Percentiles rank a stretch among this genome's conserved stretches.
These are phyloP conservation scores for Penicillium coprophilum DNA, from an alignment of 495 filamentous ascomycete genomes.

Conservation along the genomic window DNA sequence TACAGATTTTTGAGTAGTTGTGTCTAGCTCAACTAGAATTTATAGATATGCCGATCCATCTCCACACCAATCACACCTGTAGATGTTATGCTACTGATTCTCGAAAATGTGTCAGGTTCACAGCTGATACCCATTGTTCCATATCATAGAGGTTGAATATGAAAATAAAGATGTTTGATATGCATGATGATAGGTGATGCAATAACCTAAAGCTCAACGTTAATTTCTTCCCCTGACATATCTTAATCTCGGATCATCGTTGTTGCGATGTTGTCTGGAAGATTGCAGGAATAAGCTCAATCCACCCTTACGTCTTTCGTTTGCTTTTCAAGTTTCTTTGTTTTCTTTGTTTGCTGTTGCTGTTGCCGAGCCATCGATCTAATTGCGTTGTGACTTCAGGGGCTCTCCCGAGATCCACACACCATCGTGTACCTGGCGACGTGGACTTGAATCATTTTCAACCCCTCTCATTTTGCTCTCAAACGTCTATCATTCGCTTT, in stretches of 20 bases:
- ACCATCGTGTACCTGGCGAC: conserved; percentile 16
- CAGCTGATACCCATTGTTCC: neutral
- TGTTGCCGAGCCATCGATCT: conserved; percentile 14
- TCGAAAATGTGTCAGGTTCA: neutral
- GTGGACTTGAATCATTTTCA: conserved; percentile 14
- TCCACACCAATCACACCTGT: conserved; percentile 4
- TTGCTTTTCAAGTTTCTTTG: conserved; percentile 16
- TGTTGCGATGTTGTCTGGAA: conserved; percentile 24
- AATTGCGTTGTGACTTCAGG: conserved; percentile 9
- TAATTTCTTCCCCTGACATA: conserved; percentile 19
- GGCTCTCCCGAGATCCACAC: conserved; percentile 7
- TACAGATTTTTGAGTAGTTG: too few species aligned
- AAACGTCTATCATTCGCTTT: conserved; percentile 6
- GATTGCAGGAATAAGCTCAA: conserved; percentile 17
- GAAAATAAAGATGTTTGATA: neutral
- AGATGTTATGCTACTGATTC: neutral
- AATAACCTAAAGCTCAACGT: conserved; percentile 16
- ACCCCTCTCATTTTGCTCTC: conserved; percentile 14
- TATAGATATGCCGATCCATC: conserved; percentile 1
- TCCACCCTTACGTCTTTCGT: conserved; percentile 21
- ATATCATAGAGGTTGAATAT: too few species aligned
- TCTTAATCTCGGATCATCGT: conserved; percentile 14
- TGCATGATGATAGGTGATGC: conserved; percentile 19
- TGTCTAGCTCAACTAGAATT: neutral
- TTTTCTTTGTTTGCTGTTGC: conserved; percentile 2